These are phyloP conservation scores for Gossypium aridum DNA, from an alignment of 441 rosid species.

Conservation along the genomic window DNA sequence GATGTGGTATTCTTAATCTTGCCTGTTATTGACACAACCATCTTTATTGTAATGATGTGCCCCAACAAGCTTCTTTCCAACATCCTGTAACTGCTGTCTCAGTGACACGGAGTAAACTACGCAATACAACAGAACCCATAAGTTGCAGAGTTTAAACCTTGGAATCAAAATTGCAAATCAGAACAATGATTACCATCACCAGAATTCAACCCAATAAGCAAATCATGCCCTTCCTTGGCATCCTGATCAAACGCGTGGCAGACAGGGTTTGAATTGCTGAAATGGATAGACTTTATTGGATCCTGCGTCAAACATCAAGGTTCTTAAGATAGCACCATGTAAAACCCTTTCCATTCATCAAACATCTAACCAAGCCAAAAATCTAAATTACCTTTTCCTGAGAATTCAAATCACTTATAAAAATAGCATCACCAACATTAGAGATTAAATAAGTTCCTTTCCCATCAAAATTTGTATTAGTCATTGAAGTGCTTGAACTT, in stretches of 20 bases:
- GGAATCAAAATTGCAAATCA: constrained; percentile 13
- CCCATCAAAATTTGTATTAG: constrained; percentile 81
- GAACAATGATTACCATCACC: constrained; percentile 77
- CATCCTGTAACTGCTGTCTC: constrained; percentile 95
- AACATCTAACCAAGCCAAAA: constrained; percentile 10
- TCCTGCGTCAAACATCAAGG: constrained; percentile 48
- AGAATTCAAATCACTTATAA: constrained; percentile 94
- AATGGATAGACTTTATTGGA: constrained; percentile 91
- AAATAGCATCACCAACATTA: constrained; percentile 88
- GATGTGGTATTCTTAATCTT: constrained; percentile 22
- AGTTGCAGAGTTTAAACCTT: constrained; percentile 19
- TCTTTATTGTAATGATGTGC: constrained; percentile 93
- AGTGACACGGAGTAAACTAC: constrained; percentile 87
- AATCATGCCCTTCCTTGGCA: constrained; percentile 96
- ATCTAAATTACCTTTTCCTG: constrained; percentile 76
- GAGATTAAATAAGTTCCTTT: constrained; percentile 95
- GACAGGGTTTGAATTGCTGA: constrained; percentile 81
- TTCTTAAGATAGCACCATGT: constrained; percentile 1
- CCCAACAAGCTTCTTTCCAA: constrained; percentile 85
- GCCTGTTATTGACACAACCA: constrained; percentile 88
- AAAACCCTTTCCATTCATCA: not conserved
- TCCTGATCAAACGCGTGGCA: constrained; percentile 95
- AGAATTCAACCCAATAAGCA: constrained; percentile 79
- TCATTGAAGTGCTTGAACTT: constrained; percentile 50
- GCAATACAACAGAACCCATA: constrained; percentile 27